Evolutionary conservation across 192 early-diverging fungal genomes (phyloP), one percentile per base, ranked within the genome.

Genomic region (Gryganskiella cystojenkinii): DNA sequence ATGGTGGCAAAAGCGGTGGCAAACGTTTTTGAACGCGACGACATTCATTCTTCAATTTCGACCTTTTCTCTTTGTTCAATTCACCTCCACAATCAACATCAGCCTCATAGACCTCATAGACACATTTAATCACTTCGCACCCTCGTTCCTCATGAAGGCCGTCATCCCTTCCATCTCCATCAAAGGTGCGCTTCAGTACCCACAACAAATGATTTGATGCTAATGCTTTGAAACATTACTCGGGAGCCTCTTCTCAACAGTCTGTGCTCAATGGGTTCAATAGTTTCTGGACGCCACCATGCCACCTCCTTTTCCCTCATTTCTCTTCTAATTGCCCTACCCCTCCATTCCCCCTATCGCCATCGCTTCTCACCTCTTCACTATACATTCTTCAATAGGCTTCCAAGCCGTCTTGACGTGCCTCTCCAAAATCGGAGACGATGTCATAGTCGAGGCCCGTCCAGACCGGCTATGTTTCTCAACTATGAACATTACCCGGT

Each of bases 401-500:
- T 88, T 90, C 61, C 83, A 84, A 60, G 78, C 76, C 43, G 83
- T 90, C 5, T 62, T 92, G 31, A 81, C 88, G 60, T 88, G 88
- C 51, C 76, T 92, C 20, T 63, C 72, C 60, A 87, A 86, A 49
- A 86, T 90, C 34, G 88, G 92, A 46, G 84, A 88, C 27, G 87
- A 90, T 42, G 81, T 91, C 28, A 85, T 87, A 37, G 81, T 91
- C 24, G 87, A 88, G 44, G 85, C 89, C 17, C 78, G 79, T 31
- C 66, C 82, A 6, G 75, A 85, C 51, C 84, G 84, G 49, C 70
- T 89, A 22, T 47, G 67, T 42, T 82, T 93, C 20, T 83, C 85
- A n/a, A 84, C 88, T 3, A 80, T 90, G 62, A 93, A 91, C 67
- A 81, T 89, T 9, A 84, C 92, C 17, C 87, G 90, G 27, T 89